Evolutionary conservation across 108 stramenopile species (phyloP), one percentile per base, ranked within the genome.

Genomic region (Cyclostephanos tholiformis): DNA sequence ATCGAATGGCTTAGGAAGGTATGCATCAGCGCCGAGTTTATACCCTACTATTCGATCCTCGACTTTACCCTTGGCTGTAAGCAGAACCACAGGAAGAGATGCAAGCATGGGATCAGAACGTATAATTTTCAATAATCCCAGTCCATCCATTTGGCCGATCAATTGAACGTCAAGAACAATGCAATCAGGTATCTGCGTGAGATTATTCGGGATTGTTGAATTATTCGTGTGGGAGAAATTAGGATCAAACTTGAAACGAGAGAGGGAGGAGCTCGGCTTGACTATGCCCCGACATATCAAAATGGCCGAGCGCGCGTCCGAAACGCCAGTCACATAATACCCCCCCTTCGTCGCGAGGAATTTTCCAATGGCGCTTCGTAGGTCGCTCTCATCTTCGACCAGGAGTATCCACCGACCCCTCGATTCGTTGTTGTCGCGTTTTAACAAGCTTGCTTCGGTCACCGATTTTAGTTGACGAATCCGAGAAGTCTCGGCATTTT

Each of bases 1-100:
- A 69, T 94, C 85, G 67, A 96, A 93, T 26, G 95, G 95, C 74
- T 94, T 96, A 27, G 89, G 80, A 27, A 96, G 50, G 65, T 93
- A 96, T 14, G 88, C 93, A 87, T 94, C 92, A 11, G 91, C 90
- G 17, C 91, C 95, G 30, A 84, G 85, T 46, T 89, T 75, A 75
- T 86, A 96, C 46, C 91, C 95, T 26, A 67, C 70, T 66, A 94
- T 84, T 38, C 95, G 63, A 82, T 96, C 95, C 57, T 89, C 81
- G 11, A 80, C 80, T 77, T 80, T 80, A 9, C 85, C 89, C 67
- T 84, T 89, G 26, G 92, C 90, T 41, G 90, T 93, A 17, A 96
- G 63, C 14, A 96, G 69, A 14, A 96, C 65, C 22, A 96, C 89
- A 10, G 95, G 95, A 13, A 94, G 57, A 14, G 58, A 72, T 50